Evolutionary conservation across 2,329 filamentous ascomycete species (phyloP), one percentile per base, ranked within the genome.

Genomic region (Talaromyces funiculosus): DNA sequence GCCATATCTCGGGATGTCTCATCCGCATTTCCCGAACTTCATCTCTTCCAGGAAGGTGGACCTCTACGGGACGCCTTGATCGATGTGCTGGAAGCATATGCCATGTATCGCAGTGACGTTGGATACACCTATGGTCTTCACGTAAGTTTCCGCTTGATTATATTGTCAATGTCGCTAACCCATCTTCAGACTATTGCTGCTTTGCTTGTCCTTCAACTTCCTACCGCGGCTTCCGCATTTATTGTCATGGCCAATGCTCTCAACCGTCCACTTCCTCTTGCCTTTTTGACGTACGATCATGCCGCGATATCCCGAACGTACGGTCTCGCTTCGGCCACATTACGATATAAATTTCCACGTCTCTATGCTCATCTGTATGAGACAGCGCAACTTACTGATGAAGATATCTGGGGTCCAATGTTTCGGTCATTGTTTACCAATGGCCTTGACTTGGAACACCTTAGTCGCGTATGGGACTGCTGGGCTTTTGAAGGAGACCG

Each of bases 51-150:
- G 53, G 72, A 76, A 49, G 78, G 79, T 14, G 80, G 79, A 6
- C 82, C 83, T 2, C 72, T 85, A 24, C 81, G 84, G 63, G 74
- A 81, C 33, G 80, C 80, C 14, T 75, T 87, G 22, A 74, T 83
- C 24, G 79, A 86, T 67, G 80, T 87, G 9, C 78, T 86, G 62
- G 79, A 85, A 64, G 84, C 85, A 29, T 87, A 86, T 69, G 80
- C 82, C 9, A 83, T 84, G 75, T 87, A 87, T 70, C 82, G 85
- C 63, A 81, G 81, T 54, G 84, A 87, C 65, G 81, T 87, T 40
- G 83, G 84, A 57, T 86, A 85, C 64, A 78, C 83, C 57, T 79
- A 80, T 64, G 83, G 84, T 59, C 81, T 84, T 61, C 84, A 86
- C 66, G 76, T 81, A 65, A 70, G 79, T 35, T 37, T 26, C 12